These are phyloP conservation scores for Cucurbitaria berberidis DNA, from an alignment of 2,329 filamentous ascomycete species.

Conservation along the genomic window DNA sequence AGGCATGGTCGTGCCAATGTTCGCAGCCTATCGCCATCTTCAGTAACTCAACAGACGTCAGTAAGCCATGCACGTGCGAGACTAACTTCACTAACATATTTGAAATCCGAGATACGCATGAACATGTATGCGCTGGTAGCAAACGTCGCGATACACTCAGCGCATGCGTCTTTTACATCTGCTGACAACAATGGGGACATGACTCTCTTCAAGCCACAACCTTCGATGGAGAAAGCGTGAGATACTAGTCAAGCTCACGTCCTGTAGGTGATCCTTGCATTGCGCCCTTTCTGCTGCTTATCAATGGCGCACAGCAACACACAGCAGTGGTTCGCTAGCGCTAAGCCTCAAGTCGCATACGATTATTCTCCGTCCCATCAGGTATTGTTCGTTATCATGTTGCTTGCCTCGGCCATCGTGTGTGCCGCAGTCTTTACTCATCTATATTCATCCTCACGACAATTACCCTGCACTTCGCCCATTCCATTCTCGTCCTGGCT, in stretches of 20 bases:
- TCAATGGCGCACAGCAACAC: constrained; percentile 18
- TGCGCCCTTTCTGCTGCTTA: constrained; percentile 26
- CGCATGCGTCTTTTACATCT: constrained; percentile 19
- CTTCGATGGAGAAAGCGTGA: constrained; percentile 6
- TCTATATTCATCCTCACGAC: constrained; percentile 3
- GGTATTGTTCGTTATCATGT: background rate
- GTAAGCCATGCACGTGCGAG: background rate
- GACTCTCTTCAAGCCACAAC: constrained; percentile 17
- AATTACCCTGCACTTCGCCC: constrained; percentile 2
- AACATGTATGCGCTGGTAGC: background rate
- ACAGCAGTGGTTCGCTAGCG: background rate
- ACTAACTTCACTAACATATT: background rate
- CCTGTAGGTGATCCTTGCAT: constrained; percentile 15
- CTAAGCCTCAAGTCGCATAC: background rate
- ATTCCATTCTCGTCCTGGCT: background rate
- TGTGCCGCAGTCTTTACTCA: background rate
- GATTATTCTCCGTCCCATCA: background rate
- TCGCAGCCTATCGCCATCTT: background rate
- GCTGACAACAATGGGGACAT: constrained; percentile 21
- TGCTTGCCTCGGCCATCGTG: constrained; percentile 5
- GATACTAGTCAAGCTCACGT: constrained; percentile 3
- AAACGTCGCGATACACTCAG: constrained; percentile 11
- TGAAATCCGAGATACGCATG: background rate
- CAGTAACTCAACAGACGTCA: background rate
- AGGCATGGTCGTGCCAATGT: background rate